Percentiles rank a stretch among this genome's conserved stretches.
These are phyloP conservation scores for Coemansia sp. DNA, from an alignment of 371 early-diverging fungal genomes.

Conservation along the genomic window DNA sequence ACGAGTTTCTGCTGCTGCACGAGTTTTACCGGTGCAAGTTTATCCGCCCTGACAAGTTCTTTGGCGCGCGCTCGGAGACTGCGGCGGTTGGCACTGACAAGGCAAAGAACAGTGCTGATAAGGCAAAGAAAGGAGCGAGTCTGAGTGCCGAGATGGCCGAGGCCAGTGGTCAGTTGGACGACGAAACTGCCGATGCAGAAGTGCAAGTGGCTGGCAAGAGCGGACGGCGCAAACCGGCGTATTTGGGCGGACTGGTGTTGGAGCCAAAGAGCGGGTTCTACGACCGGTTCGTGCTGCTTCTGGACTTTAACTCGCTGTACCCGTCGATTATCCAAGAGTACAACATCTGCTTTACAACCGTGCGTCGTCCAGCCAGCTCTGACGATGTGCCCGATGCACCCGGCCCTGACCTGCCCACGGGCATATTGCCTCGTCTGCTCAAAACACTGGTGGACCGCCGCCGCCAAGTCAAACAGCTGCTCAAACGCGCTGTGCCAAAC, in stretches of 20 bases:
- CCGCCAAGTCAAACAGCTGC: slow-evolving; percentile 84
- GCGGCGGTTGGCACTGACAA: neutral
- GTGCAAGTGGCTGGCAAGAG: slow-evolving; percentile 39
- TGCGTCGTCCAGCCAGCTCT: slow-evolving; percentile 60
- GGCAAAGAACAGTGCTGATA: neutral
- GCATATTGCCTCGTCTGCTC: slow-evolving; percentile 90
- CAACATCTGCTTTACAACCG: slow-evolving; percentile 99
- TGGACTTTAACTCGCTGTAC: slow-evolving; percentile 99
- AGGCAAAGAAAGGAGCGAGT: neutral
- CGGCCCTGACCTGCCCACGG: slow-evolving; percentile 61
- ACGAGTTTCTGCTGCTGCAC: slow-evolving; percentile 96
- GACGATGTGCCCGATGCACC: slow-evolving; percentile 81
- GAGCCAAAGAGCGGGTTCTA: slow-evolving; percentile 98
- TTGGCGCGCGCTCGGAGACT: slow-evolving; percentile 3
- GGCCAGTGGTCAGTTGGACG: slow-evolving; percentile 20
- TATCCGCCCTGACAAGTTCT: slow-evolving; percentile 84
- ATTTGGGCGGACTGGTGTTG: slow-evolving; percentile 97
- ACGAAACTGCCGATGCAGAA: slow-evolving; percentile 50
- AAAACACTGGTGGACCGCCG: slow-evolving; percentile 90
- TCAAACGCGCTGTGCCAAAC: slow-evolving; percentile 71
- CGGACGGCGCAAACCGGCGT: slow-evolving; percentile 82
- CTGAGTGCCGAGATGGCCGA: slow-evolving; percentile 23
- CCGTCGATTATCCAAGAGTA: slow-evolving; percentile 99
- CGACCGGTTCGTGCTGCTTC: slow-evolving; percentile 90
- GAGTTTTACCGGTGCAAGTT: slow-evolving; percentile 91